These are phyloP conservation scores for Fusarium xylarioides DNA, from an alignment of 2,329 filamentous ascomycete species.

Conservation along the genomic window DNA sequence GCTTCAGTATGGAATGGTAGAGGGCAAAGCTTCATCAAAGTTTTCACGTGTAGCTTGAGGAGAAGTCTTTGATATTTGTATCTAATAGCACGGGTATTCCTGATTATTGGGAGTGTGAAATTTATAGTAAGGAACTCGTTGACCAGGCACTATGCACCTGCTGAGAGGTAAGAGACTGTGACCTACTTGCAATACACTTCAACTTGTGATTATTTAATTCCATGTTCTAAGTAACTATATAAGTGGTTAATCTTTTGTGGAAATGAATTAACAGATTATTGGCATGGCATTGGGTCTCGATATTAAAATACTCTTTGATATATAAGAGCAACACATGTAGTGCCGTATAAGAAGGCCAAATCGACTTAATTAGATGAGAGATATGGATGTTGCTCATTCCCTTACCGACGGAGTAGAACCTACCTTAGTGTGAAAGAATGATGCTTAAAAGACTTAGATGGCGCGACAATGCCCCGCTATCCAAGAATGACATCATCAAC, in stretches of 20 bases:
- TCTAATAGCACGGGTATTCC: background rate
- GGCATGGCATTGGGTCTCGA: background rate
- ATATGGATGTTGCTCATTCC: background rate
- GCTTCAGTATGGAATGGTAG: slow-evolving; percentile 1
- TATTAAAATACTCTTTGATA: background rate
- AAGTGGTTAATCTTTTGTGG: background rate
- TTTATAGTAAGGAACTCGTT: background rate
- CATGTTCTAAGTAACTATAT: background rate
- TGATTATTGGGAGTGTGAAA: background rate
- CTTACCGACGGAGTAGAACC: background rate
- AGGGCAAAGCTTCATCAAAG: background rate
- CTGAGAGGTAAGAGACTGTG: no score
- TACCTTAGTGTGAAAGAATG: background rate
- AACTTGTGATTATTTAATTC: background rate
- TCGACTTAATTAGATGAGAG: background rate
- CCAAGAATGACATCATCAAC: background rate
- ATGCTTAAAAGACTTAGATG: background rate
- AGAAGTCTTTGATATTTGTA: background rate
- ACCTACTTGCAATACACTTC: background rate
- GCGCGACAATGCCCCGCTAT: background rate
- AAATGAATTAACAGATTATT: background rate
- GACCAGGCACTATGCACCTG: no score
- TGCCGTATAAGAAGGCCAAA: background rate
- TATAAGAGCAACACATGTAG: background rate
- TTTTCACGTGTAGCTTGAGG: background rate